phyloP scores from a whole-genome alignment of 805 yeast species.

The Wickerhamiella hasegawae region DNA sequence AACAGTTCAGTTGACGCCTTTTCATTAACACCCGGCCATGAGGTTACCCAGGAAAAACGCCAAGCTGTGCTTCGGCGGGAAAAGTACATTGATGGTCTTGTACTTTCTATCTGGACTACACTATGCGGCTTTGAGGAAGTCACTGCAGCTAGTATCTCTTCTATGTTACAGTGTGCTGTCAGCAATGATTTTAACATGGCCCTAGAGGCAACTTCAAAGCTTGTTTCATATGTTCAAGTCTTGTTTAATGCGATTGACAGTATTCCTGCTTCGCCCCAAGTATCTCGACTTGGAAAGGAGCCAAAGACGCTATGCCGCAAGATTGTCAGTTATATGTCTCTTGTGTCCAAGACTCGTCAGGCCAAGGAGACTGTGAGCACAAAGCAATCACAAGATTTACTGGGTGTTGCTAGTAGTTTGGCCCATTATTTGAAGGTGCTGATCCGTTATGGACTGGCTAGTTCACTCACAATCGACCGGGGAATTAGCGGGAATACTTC shows the following conservation, averaged over 20 bases:
- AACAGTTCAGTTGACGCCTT: not conserved
- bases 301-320: slow-evolving; percentile 83
- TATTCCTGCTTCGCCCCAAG: slow-evolving; percentile 5
- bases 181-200: slow-evolving; percentile 56
- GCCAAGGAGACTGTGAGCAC: slow-evolving; percentile 11
- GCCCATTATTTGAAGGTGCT: slow-evolving; percentile 85
- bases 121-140: slow-evolving; percentile 81
- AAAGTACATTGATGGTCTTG: slow-evolving; percentile 42
- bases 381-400: slow-evolving; percentile 25
- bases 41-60: slow-evolving; percentile 6
- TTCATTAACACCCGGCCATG: not conserved
- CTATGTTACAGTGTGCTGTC: slow-evolving; percentile 76
- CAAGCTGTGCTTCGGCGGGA: slow-evolving; percentile 27
- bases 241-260: slow-evolving; percentile 60
- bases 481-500: not conserved
- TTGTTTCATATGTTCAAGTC: slow-evolving; percentile 59
- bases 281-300: slow-evolving; percentile 27
- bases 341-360: slow-evolving; percentile 44
- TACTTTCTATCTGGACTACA: slow-evolving; percentile 64
- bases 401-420: slow-evolving; percentile 73
- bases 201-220: slow-evolving; percentile 47
- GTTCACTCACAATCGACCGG: slow-evolving; percentile 50
- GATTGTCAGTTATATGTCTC: slow-evolving; percentile 74
- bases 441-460: slow-evolving; percentile 62
- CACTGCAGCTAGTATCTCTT: slow-evolving; percentile 76